These are phyloP conservation scores for Myrica gale DNA, from an alignment of 306 rosid species.

Conservation along the genomic window DNA sequence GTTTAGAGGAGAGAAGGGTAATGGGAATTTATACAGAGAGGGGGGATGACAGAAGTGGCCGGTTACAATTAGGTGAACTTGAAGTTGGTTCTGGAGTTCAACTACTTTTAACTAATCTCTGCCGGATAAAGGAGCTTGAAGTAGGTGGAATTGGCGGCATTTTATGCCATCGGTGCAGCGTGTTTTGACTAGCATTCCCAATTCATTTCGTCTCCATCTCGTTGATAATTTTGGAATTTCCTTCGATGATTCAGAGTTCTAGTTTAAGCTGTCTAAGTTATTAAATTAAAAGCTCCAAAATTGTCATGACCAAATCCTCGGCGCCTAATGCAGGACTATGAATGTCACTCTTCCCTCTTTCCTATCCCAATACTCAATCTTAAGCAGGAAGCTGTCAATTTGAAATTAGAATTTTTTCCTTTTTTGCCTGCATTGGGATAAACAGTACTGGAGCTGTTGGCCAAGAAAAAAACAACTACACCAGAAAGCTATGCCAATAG, in stretches of 20 bases:
- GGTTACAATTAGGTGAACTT: conserved; percentile 22
- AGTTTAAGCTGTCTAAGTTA: neutral
- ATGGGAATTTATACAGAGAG: conserved; percentile 49
- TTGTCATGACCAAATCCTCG: too few species aligned
- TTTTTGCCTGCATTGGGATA: too few species aligned
- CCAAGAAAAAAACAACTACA: too few species aligned
- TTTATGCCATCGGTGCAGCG: conserved; percentile 19
- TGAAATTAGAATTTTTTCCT: too few species aligned
- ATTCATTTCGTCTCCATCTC: conserved; percentile 19
- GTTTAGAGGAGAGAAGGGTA: conserved; percentile 18
- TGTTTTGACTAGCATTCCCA: conserved; percentile 21
- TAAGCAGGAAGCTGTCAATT: too few species aligned
- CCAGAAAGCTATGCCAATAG: too few species aligned
- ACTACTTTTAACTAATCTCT: conserved; percentile 51
- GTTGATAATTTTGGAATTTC: neutral
- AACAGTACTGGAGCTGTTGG: too few species aligned
- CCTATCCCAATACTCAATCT: too few species aligned
- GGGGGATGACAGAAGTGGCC: conserved; percentile 16
- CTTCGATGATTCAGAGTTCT: neutral
- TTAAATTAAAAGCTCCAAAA: too few species aligned
- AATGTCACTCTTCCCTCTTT: too few species aligned
- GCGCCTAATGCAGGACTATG: too few species aligned
- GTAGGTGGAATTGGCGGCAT: conserved; percentile 32
- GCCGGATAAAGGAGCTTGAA: conserved; percentile 26
- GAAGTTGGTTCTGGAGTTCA: conserved; percentile 74